Evolutionary conservation across 108 stramenopile species (phyloP).

Genomic region (Phaeodactylum tricornutum): DNA sequence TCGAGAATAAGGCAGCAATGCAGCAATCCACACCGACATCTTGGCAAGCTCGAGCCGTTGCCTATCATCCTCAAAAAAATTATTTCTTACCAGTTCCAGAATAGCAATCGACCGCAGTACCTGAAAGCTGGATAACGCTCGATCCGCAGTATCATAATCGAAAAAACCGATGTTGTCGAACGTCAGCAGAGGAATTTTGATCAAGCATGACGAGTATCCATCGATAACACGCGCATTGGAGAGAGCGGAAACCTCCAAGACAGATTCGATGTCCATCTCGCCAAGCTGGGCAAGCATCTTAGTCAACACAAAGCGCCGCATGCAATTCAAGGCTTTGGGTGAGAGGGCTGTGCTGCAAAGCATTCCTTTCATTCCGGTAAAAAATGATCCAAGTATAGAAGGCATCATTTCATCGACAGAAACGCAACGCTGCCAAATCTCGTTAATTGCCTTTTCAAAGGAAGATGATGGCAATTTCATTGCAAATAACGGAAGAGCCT

Average conservation of each 20-base stretch:
- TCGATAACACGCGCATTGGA: neutral
- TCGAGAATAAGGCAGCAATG: too few species aligned
- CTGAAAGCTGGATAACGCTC: too few species aligned
- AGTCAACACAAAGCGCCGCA: neutral
- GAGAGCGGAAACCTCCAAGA: too few species aligned
- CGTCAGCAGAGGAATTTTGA: neutral
- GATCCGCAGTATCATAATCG: too few species aligned
- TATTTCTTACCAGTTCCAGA: too few species aligned
- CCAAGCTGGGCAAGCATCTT: neutral
- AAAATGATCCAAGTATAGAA: constrained; percentile 4
- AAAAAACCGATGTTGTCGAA: neutral
- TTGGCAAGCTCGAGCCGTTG: too few species aligned
- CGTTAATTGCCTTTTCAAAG: neutral
- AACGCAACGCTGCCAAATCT: constrained; percentile 16
- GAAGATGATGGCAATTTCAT: constrained; percentile 23
- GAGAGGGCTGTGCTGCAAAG: neutral
- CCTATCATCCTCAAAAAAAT: too few species aligned
- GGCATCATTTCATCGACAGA: constrained; percentile 4
- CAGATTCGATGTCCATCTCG: too few species aligned
- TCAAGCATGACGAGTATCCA: neutral
- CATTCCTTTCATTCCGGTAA: neutral
- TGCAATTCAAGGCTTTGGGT: neutral
- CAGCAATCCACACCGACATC: too few species aligned
- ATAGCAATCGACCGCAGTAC: too few species aligned
- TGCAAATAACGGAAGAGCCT: constrained; percentile 26